Evolutionary conservation across 495 filamentous ascomycete species (phyloP), one percentile per base, ranked within the genome.

Genomic region (Mytilinidion resinicola): DNA sequence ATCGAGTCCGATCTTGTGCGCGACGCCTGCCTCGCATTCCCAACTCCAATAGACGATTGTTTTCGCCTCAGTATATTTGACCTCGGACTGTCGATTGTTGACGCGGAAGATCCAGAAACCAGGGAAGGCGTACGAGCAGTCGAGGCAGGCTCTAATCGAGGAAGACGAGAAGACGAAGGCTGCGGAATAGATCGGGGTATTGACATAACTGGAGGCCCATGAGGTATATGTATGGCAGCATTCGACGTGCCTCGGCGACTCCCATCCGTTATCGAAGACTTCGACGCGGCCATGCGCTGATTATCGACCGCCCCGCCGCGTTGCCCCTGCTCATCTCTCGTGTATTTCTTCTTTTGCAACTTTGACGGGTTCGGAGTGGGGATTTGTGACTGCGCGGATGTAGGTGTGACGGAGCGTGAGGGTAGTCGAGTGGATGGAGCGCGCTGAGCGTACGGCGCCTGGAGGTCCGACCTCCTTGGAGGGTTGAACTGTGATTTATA

Each of bases 21-120:
- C 5, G 57, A 58, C 33, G 51, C 53, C 37, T 65, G 59, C 21
- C 42, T 55, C 9, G 60, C 49, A 38, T 50, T 50, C 52, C 43
- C 39, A 49, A 46, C 35, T 19, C 59, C 70, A 47, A 72, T 61
- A 15, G 46, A 66, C 1, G 72, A 72, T 8, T 67, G 57, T 55
- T 71, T 75, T 20, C 64, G 62, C 50, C 66, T 57, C 6, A 75
- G 59, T 6, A 61, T 39, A 56, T 68, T 69, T n/a, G 69, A 69
- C 36, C 64, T 60, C 14, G 69, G 70, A 49, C 69, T 75, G 34
- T 71, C 71, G 44, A 61, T 48, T 6, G 70, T 75, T 9, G 72
- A 73, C 12, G 59, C 62, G 17, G 72, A 72, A 0, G 72, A 71
- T 11, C 72, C 72, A 21, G 72, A 74, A 14, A 68, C 67, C 9